Evolutionary conservation across 2,329 filamentous ascomycete species (phyloP).

Genomic region (Pseudogymnoascus sp.): DNA sequence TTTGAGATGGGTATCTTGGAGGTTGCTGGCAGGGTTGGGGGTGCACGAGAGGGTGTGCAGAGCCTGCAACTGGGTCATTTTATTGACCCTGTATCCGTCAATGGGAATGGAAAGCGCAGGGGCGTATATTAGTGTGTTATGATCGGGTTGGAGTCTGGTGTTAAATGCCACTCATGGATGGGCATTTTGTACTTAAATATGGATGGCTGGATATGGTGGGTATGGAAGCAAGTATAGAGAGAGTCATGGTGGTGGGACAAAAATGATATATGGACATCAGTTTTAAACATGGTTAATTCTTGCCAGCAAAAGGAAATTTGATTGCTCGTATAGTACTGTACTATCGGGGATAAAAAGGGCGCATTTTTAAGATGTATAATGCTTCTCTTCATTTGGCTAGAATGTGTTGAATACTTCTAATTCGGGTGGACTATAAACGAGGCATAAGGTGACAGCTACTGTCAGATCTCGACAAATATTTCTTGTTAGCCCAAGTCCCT

Average conservation of each 20-base stretch:
- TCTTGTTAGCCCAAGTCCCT: background rate
- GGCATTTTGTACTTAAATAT: constrained; percentile 4
- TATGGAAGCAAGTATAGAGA: background rate
- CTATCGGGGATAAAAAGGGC: background rate
- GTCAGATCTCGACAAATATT: background rate
- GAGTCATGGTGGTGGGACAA: background rate
- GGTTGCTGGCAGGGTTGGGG: constrained; percentile 52
- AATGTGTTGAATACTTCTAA: background rate
- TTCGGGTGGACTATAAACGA: background rate
- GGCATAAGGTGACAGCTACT: background rate
- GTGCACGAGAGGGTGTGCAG: constrained; percentile 51
- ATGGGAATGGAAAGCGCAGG: constrained; percentile 6
- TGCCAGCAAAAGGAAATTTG: background rate
- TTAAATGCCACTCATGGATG: background rate
- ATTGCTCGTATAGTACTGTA: background rate
- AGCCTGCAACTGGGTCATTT: constrained; percentile 42
- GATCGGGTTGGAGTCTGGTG: constrained; percentile 4
- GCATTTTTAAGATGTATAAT: background rate
- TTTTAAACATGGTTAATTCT: background rate
- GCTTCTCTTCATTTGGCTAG: background rate
- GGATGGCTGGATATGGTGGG: constrained; percentile 1
- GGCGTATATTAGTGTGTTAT: constrained; percentile 9
- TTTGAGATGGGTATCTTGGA: constrained; percentile 58
- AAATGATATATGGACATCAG: background rate
- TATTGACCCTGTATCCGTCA: constrained; percentile 9